A percentile compares a stretch with the other conserved stretches of the same genome.
These are phyloP conservation scores for Otatea glauca DNA, from an alignment of 176 grass and related monocot species.

Conservation along the genomic window DNA sequence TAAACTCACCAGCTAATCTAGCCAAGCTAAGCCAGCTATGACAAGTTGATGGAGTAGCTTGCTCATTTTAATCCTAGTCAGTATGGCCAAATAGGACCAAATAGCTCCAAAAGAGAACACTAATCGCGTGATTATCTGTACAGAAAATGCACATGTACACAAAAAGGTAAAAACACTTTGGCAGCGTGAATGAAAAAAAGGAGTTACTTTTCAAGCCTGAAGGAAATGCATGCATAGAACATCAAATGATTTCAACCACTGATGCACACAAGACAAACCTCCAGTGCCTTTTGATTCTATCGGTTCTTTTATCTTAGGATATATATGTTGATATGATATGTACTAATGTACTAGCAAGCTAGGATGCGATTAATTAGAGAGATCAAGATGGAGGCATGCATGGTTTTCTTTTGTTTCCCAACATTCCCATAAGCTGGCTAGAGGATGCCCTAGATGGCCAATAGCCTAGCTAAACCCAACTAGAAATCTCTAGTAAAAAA, in stretches of 20 bases:
- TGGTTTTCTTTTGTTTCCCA: conserved; percentile 20
- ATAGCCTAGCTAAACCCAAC: background rate
- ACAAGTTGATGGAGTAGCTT: background rate
- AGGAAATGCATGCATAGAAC: conserved; percentile 18
- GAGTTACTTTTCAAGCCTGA: background rate
- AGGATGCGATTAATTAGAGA: conserved; percentile 15
- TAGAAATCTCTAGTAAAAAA: conserved; percentile 45
- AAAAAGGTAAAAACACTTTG: conserved; percentile 35
- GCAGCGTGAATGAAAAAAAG: background rate
- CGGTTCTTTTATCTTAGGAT: background rate
- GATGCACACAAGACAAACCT: conserved; percentile 14
- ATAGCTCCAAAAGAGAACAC: background rate
- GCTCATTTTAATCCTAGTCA: background rate
- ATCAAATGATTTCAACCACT: conserved; percentile 19
- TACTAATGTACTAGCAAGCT: background rate
- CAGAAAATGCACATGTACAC: conserved; percentile 21
- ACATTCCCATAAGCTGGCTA: background rate
- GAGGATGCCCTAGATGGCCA: conserved; percentile 10
- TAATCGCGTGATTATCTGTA: background rate
- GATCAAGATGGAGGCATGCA: conserved; percentile 9
- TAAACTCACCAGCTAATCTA: background rate
- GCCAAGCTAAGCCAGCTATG: background rate
- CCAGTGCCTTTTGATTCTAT: background rate
- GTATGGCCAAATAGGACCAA: background rate
- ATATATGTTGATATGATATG: background rate